phyloP scores from a whole-genome alignment of 108 stramenopile species.

The Fistulifera pelliculosa region DNA sequence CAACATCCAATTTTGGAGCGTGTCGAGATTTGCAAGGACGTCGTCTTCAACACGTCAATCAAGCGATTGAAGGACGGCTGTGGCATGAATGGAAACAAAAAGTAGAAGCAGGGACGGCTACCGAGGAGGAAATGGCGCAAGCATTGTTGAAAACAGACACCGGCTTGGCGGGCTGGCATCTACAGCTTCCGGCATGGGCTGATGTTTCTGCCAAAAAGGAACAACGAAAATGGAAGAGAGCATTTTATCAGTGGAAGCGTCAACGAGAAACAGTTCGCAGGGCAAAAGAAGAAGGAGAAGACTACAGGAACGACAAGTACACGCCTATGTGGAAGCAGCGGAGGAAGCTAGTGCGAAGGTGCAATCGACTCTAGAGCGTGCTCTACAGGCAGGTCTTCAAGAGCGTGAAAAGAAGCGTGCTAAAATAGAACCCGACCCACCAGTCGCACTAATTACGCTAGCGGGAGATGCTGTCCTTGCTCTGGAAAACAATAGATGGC shows the following conservation, averaged over 20 bases:
- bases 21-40: conserved; percentile 97
- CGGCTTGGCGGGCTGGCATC: conserved; percentile 90
- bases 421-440: conserved; percentile 14
- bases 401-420: conserved; percentile 12
- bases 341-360: conserved; percentile 24
- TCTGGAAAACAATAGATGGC: conserved; percentile 17
- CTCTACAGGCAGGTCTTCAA: conserved; percentile 49
- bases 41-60: conserved; percentile 95
- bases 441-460: conserved; percentile 48
- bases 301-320: conserved; percentile 33
- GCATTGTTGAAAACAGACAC: conserved; percentile 58
- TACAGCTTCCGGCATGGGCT: conserved; percentile 83
- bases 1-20: conserved; percentile 94
- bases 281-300: conserved; percentile 39
- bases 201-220: conserved; percentile 59
- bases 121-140: conserved; percentile 8
- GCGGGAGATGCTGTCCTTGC: conserved; percentile 54
- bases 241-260: conserved; percentile 33
- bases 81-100: conserved; percentile 66
- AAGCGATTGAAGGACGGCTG: conserved; percentile 84
- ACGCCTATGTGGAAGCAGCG: conserved; percentile 49
- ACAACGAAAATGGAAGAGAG: conserved; percentile 46
- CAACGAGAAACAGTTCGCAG: conserved; percentile 33
- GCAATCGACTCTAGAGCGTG: conserved; percentile 27
- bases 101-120: conserved; percentile 31